phyloP scores from a whole-genome alignment of 352 stramenopile species.

The Pythium myriotylum region DNA sequence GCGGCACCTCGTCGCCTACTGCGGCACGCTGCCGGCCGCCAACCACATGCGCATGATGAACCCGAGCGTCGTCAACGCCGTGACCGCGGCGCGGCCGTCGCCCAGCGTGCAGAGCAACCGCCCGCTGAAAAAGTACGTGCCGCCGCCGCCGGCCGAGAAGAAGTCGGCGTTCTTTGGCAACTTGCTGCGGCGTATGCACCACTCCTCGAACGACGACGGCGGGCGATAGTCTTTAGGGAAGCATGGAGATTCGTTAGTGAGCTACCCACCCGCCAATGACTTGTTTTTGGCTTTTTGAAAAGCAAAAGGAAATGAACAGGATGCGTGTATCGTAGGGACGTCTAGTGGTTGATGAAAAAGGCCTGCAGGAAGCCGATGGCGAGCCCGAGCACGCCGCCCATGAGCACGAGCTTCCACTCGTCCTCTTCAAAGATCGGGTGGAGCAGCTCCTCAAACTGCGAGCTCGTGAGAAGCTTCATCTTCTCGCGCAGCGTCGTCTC shows the following conservation, averaged over 20 bases:
- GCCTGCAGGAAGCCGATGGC: conserved; percentile 91
- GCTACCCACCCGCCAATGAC: neutral
- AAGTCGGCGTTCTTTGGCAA: conserved; percentile 27
- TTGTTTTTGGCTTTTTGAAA: too few species aligned
- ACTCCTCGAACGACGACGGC: neutral
- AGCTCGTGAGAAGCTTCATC: conserved; percentile 89
- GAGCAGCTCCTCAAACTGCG: conserved; percentile 94
- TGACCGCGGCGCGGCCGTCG: conserved; percentile 3
- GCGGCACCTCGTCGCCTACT: conserved; percentile 42
- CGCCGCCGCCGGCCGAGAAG: conserved; percentile 20
- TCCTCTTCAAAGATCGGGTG: conserved; percentile 99
- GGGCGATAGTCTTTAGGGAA: neutral
- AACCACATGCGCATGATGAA: conserved; percentile 17
- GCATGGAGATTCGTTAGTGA: neutral
- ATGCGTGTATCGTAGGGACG: neutral
- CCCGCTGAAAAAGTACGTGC: conserved; percentile 27
- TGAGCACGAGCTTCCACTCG: conserved; percentile 97
- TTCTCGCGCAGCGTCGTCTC: conserved; percentile 92
- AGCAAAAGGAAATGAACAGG: too few species aligned
- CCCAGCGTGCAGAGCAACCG: conserved; percentile 28
- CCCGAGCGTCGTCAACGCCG: neutral
- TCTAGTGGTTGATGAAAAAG: conserved; percentile 82
- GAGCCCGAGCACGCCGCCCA: conserved; percentile 93
- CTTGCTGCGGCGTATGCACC: conserved; percentile 21
- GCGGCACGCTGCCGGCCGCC: conserved; percentile 18